Base-by-base conservation (phyloP, 371 early-diverging fungal species). In the Phascolomyces articulosus region DNA sequence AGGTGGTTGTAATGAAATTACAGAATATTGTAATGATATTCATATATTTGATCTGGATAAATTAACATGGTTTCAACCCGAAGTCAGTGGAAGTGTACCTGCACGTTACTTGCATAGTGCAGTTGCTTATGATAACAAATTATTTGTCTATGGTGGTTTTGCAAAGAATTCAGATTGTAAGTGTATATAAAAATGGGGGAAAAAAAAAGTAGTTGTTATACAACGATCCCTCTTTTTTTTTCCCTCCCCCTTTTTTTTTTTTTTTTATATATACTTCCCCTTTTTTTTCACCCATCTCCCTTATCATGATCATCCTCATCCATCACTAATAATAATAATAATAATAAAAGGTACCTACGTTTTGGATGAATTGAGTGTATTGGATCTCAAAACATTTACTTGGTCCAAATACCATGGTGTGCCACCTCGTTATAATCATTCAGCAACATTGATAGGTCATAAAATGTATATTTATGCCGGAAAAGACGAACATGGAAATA, bases 111-210 rank as follows among this genome's bases (percentile, higher is more conserved):
- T 87, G 16, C 90, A 90, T 51, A 84, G 86, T 28, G 88, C 90
- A 10, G 79, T 80, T 1, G 82, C 88, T 6, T 85, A 81, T 71
- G 76, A 85, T 41, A 82, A 87, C 68, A 88, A 83, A 68, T 67
- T 90, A 53, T 85, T 84, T 66, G 75, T 90, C 27, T 90, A 86
- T 64, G 90, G 90, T 28, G 90, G 90, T 10, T 83, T 89, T 65
- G 85, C 86, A 23, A 82, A 80, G 62, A 83, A 79, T 48, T 72
- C 86, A 31, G 87, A 88, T 49, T 85, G 88, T 83, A 82, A 74
- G 80, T 64, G 34, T 11, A 9, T 9, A 0, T 34, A 11, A 34
- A 20, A 38, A 18, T 10, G 55, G 58, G 29, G 4, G 6, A 29
- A 38, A 20, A 23, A n/a, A 29, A 44, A 60, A 18, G 23, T 18